A percentile compares a stretch with the other conserved stretches of the same genome.
Evolutionary conservation across 192 early-diverging fungal species (phyloP).

Genomic region (Pilaira anomala): DNA sequence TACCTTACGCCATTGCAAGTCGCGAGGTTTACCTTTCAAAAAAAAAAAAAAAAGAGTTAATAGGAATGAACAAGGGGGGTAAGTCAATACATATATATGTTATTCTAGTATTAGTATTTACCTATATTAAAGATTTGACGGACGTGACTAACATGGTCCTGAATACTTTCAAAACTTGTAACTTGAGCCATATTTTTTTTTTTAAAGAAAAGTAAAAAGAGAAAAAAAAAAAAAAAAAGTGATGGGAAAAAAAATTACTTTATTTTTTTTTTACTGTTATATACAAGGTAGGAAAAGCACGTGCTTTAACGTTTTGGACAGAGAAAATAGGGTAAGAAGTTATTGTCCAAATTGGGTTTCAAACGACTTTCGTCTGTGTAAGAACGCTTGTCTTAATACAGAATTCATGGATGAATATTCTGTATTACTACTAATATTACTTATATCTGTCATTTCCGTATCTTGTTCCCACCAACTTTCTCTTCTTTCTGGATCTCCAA

Average conservation of each 20-base stretch:
- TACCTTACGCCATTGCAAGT: conserved; percentile 49
- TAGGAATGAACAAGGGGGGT: no score
- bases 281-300: not conserved
- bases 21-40: conserved; percentile 38
- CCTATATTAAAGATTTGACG: conserved; percentile 43
- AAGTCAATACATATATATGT: no score
- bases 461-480: conserved; percentile 20
- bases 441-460: conserved; percentile 5
- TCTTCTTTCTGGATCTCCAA: conserved; percentile 24
- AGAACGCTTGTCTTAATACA: conserved; percentile 27
- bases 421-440: not conserved
- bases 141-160: conserved; percentile 39
- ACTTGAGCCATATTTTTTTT: conserved; percentile 27
- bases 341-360: not conserved
- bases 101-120: conserved; percentile 16
- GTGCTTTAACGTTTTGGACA: not conserved
- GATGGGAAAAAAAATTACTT: not conserved
- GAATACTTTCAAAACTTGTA: conserved; percentile 43
- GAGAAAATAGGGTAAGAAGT: not conserved
- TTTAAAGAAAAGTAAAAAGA: not conserved
- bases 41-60: not conserved
- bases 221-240: not conserved
- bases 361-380: not conserved
- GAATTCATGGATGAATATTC: conserved; percentile 19
- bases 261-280: not conserved